Evolutionary conservation across 305 asterid species (phyloP), one percentile per base, ranked within the genome.

Genomic region (Fraxinus xanthoxyloides): DNA sequence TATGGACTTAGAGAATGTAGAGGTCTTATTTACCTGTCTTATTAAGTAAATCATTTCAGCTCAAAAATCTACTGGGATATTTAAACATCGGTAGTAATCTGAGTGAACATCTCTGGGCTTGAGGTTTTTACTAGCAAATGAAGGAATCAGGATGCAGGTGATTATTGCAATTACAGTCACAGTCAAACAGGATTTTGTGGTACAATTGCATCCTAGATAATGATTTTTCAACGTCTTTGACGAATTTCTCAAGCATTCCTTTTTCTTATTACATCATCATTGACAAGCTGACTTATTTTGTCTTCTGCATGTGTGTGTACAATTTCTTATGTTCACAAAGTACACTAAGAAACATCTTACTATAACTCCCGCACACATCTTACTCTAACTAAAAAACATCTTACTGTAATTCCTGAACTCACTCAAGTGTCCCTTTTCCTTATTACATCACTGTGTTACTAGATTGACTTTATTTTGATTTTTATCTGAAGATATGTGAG

Each of bases 1-100:
- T 92, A 84, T 46, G 89, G 40, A 23, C 38, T 69, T 36, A 10
- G 21, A 26, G 36, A 28, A 28, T 12, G 12, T 17, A 3, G 67
- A 10, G 65, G 79, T 35, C 32, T 32, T 67, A 12, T 48, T 17
- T 40, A 74, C 10, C 5, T 19, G 32, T 31, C 24, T 59, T 36
- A 38, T 72, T 7, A 26, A 54, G n/a, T 28, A 3, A 70, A 19
- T 17, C 67, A 38, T 76, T 56, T 7, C 51, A 26, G 56, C 35
- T 32, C 26, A 4, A 5, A 4, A 21, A 13, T 26, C 34, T 76
- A 17, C 28, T 8, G 7, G 6, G 70, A 76, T 23, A 21, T 13
- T 10, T 30, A 65, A 2, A 26, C 32, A 5, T 23, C 0, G 24
- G 72, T 59, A 8, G 31, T 7, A 23, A 63, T 26, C 72, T 3